Conservation (phyloP, 495 filamentous ascomycete species). For the Corynascus novoguineensis region DNA sequence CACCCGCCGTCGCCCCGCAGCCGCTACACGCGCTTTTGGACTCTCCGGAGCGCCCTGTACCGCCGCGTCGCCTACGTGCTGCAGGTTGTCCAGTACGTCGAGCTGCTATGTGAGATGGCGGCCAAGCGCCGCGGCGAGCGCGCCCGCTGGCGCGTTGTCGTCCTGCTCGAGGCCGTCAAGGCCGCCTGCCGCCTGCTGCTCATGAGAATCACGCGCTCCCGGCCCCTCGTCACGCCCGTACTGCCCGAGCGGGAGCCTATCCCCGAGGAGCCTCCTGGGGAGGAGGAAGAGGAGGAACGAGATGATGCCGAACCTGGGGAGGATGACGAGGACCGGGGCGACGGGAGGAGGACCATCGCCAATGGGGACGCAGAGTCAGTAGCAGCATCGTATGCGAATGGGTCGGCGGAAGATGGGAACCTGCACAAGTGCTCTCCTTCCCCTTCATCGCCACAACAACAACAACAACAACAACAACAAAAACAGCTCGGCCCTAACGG, state of each 20-base stretch:
- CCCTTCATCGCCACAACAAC: constrained; percentile 11
- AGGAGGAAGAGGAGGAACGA: constrained; percentile 8
- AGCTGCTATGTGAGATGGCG: constrained; percentile 78
- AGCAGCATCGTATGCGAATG: constrained; percentile 6
- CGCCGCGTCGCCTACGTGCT: constrained; percentile 70
- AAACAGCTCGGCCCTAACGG: constrained; percentile 33
- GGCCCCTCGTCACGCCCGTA: constrained; percentile 77
- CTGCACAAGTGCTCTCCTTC: no score
- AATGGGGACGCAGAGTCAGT: no score
- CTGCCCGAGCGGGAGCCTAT: constrained; percentile 79
- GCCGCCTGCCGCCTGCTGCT: constrained; percentile 79
- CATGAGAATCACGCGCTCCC: constrained; percentile 73
- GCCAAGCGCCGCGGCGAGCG: constrained; percentile 80
- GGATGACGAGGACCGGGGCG: constrained; percentile 20
- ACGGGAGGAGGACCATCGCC: not conserved
- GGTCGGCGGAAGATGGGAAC: not conserved
- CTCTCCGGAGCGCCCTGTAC: constrained; percentile 66
- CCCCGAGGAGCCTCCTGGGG: constrained; percentile 46
- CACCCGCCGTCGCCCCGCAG: constrained; percentile 64
- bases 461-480: no score
- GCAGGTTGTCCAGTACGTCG: constrained; percentile 87
- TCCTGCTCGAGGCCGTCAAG: constrained; percentile 79
- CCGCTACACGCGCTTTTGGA: constrained; percentile 90
- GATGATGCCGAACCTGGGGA: constrained; percentile 21
- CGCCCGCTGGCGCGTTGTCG: constrained; percentile 81